Conservation (phyloP, 202 grass and related monocot genomes). For the Bolboschoenoplectus hybrid region DNA sequence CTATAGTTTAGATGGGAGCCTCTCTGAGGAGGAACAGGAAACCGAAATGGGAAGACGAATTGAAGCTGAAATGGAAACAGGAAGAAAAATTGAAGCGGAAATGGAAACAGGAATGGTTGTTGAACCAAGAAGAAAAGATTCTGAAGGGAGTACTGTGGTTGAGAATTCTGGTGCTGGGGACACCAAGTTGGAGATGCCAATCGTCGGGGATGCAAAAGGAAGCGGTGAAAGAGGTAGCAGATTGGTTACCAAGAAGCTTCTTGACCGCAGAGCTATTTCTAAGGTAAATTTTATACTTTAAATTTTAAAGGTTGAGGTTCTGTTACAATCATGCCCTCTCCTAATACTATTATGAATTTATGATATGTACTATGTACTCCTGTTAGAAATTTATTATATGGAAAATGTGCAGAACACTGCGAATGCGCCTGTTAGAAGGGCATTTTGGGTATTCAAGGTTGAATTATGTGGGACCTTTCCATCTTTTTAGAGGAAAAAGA, state of each 20-base stretch:
- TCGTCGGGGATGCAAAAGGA: background rate
- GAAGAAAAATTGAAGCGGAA: conserved; percentile 52
- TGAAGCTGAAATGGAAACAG: conserved; percentile 47
- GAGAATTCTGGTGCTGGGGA: conserved; percentile 18
- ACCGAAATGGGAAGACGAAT: conserved; percentile 44
- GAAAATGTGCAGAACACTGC: background rate
- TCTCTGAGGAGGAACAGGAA: conserved; percentile 85
- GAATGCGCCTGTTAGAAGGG: background rate
- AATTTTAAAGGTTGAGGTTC: background rate
- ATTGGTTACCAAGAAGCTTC: conserved; percentile 41
- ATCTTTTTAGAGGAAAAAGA: background rate
- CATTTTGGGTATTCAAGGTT: conserved; percentile 12
- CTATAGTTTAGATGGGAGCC: conserved; percentile 84
- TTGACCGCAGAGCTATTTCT: conserved; percentile 44
- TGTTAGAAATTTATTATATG: background rate
- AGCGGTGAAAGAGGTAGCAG: conserved; percentile 39
- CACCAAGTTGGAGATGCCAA: background rate
- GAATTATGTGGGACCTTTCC: background rate
- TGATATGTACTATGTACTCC: background rate
- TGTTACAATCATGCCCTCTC: background rate
- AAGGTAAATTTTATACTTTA: conserved; percentile 52
- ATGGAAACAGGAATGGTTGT: conserved; percentile 44
- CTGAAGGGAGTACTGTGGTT: background rate
- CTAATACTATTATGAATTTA: background rate
- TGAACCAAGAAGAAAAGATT: conserved; percentile 37